Base-by-base conservation (phyloP, 441 rosid genomes). In the Biscutella auriculata region DNA sequence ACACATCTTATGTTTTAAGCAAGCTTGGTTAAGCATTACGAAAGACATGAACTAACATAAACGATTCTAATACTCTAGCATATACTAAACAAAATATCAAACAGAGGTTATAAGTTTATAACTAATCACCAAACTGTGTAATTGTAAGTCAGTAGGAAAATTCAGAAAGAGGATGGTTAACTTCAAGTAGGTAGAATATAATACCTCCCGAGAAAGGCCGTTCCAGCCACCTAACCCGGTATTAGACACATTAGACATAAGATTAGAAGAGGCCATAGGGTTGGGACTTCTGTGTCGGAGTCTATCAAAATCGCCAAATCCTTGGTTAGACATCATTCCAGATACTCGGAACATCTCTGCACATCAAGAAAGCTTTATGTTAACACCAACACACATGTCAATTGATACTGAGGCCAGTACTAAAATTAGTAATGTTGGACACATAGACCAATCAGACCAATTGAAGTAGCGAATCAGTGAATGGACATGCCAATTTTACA, bases 211-310 rank as follows among this genome's bases (percentile, higher is more conserved):
- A 19, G 82, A 76, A 70, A 86, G 75, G 52, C 82, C 74, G 67
- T 79, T 84, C 94, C 96, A 84, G 55, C 79, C 78, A 9, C 88
- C 75, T 53, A 84, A 66, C 12, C 94, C 91, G 12, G 89, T 26
- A 26, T 87, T 82, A 30, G 79, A 69, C 57, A 81, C 88, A 72
- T 76, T 81, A 39, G 97, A 77, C 56, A 91, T 79, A 53, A 88
- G 79, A 70, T 78, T 86, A 68, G 98, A 88, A 63, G 97, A 92
- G 55, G 97, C 89, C 95, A 92, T 88, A 43, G 97, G 95, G 69
- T 90, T 92, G 1, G 98, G 97, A 75, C 97, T 88, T 82, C 97
- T 83, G 57, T 84, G 93, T 54, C 98, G 68, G 66, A 88, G 72
- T 71, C 95, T 73, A 72, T 92, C 97, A 62, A 84, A 80, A 71